Evolutionary conservation across 768 basidiomycete species (phyloP).

Genomic region (Amanita muscaria): DNA sequence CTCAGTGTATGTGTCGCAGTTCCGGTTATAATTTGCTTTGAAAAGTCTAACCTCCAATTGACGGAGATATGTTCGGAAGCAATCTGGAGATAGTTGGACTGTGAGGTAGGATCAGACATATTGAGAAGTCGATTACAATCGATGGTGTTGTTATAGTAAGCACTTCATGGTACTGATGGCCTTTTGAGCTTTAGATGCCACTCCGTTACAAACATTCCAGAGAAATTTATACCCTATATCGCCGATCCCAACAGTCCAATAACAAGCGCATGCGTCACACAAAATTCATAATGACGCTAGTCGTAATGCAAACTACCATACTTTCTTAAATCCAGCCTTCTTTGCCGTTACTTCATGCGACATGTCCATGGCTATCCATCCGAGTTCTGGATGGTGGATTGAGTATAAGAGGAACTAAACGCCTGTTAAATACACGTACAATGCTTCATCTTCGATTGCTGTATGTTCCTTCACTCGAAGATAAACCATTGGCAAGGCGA

Average conservation of each 20-base stretch:
- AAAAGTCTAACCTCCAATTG: slow-evolving; percentile 76
- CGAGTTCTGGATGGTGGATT: slow-evolving; percentile 23
- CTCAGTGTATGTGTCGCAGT: slow-evolving; percentile 53
- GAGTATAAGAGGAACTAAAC: slow-evolving; percentile 3
- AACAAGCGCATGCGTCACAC: too few species aligned
- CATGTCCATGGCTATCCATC: slow-evolving; percentile 34
- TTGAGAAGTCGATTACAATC: not conserved
- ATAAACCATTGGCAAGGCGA: slow-evolving; percentile 68
- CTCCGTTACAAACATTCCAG: too few species aligned
- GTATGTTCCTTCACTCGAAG: slow-evolving; percentile 56
- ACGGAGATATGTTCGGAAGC: slow-evolving; percentile 59
- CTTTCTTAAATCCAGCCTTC: too few species aligned
- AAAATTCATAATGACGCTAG: too few species aligned
- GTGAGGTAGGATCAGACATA: slow-evolving; percentile 56
- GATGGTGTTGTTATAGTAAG: too few species aligned
- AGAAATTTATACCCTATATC: too few species aligned
- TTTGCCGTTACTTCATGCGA: slow-evolving; percentile 12
- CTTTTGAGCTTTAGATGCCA: too few species aligned
- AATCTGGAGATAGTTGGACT: slow-evolving; percentile 72
- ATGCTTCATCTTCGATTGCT: slow-evolving; percentile 40
- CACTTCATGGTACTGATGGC: too few species aligned
- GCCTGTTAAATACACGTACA: slow-evolving; percentile 29
- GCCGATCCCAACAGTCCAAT: too few species aligned
- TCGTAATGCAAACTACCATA: too few species aligned
- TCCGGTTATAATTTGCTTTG: slow-evolving; percentile 49